A percentile compares a stretch with the other conserved stretches of the same genome.
phyloP scores from a whole-genome alignment of 1,139 yeast species.

The Candida tropicalis region DNA sequence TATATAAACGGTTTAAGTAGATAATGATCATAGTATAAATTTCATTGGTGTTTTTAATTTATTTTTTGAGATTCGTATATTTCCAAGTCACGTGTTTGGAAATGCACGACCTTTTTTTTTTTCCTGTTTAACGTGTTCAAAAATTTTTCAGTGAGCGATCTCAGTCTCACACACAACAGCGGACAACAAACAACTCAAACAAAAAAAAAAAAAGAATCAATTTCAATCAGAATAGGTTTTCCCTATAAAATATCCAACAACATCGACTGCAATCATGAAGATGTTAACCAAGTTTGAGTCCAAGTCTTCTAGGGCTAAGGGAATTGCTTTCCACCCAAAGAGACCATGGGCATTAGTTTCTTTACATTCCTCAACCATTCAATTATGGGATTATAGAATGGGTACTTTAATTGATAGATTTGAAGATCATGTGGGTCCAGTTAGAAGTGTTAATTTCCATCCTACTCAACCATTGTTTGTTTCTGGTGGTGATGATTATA shows the following conservation, averaged over 20 bases:
- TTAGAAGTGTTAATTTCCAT: constrained; percentile 92
- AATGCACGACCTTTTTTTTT: neutral
- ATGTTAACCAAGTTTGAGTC: constrained; percentile 98
- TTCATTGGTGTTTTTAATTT: too few relatives aligned
- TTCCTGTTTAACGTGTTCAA: constrained; percentile 6
- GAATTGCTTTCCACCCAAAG: constrained; percentile 96
- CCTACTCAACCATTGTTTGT: constrained; percentile 97
- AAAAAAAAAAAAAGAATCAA: neutral
- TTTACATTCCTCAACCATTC: constrained; percentile 91
- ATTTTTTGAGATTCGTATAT: neutral
- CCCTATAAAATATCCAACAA: constrained; percentile 1
- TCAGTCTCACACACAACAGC: neutral
- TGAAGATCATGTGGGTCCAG: constrained; percentile 99
- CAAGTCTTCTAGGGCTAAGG: constrained; percentile 97
- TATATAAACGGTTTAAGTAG: too few relatives aligned
- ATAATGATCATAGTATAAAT: too few relatives aligned
- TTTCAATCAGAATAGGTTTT: too few relatives aligned
- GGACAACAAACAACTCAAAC: neutral
- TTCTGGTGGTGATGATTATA: constrained; percentile 96
- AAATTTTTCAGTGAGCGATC: constrained; percentile 5
- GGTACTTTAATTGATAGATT: constrained; percentile 95
- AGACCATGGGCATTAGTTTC: constrained; percentile 98
- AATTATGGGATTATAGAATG: constrained; percentile 99
- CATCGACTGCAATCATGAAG: constrained; percentile 62
- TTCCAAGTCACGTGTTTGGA: neutral